Conservation (phyloP, 2,329 filamentous ascomycete species). For the Chrysoporthe austroafricana region DNA sequence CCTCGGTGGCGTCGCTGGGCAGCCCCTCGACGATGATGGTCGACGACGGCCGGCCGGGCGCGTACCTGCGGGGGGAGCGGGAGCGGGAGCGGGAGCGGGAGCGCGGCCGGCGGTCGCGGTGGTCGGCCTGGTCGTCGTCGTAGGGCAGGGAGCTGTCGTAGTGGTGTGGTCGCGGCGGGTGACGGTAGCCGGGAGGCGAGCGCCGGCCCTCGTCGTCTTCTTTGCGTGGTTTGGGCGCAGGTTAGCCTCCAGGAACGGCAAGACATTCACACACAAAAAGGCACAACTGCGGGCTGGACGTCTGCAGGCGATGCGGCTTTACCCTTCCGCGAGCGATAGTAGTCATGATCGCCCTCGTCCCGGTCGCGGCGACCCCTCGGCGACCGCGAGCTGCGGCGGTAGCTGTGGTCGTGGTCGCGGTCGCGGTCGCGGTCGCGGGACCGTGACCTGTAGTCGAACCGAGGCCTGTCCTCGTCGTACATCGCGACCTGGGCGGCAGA, state of each 20-base stretch:
- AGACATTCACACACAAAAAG: conserved; percentile 9
- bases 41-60: conserved; percentile 33
- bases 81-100: conserved; percentile 24
- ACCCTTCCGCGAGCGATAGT: conserved; percentile 54
- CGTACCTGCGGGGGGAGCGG: conserved; percentile 19
- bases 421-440: conserved; percentile 37
- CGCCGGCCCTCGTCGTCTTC: conserved; percentile 25
- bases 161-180: conserved; percentile 10
- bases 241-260: conserved; percentile 25
- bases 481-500: conserved; percentile 39
- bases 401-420: conserved; percentile 32
- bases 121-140: conserved; percentile 25
- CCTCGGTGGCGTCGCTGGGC: conserved; percentile 51
- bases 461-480: conserved; percentile 47
- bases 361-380: conserved; percentile 29
- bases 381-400: conserved; percentile 30
- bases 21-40: conserved; percentile 58
- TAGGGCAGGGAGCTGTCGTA: conserved; percentile 26
- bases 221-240: conserved; percentile 14
- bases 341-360: conserved; percentile 41
- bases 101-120: conserved; percentile 9
- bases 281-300: conserved; percentile 6
- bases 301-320: conserved; percentile 31
- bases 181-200: conserved; percentile 13
- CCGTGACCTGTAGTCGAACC: conserved; percentile 37